Evolutionary conservation across 768 basidiomycete genomes (phyloP).

Genomic region (Amylocystis lapponica): DNA sequence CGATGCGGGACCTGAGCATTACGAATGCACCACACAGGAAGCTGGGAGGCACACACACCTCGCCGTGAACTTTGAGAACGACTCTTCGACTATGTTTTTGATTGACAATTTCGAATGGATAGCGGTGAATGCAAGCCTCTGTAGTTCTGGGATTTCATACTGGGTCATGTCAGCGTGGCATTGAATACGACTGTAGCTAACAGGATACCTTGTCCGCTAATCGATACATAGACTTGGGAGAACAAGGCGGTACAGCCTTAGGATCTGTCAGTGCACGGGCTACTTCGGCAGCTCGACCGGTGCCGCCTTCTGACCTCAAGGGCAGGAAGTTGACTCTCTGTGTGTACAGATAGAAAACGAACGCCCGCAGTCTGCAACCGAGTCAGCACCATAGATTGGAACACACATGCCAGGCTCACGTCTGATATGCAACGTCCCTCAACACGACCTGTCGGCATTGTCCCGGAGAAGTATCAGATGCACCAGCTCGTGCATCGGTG

Average conservation of each 20-base stretch:
- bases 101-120: slow-evolving; percentile 7
- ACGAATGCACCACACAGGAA: background rate
- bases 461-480: background rate
- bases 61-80: slow-evolving; percentile 17
- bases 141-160: slow-evolving; percentile 15
- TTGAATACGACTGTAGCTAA: background rate
- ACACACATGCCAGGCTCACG: slow-evolving; percentile 7
- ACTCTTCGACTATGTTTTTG: slow-evolving; percentile 19
- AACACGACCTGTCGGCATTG: slow-evolving; percentile 9
- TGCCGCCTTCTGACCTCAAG: slow-evolving; percentile 18
- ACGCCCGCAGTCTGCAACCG: slow-evolving; percentile 30
- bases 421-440: slow-evolving; percentile 12
- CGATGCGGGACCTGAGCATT: background rate
- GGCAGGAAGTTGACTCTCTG: slow-evolving; percentile 27
- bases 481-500: background rate
- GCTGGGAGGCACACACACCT: slow-evolving; percentile 11
- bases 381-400: background rate
- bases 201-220: slow-evolving; percentile 14
- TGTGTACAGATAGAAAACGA: slow-evolving; percentile 36
- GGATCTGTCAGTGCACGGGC: slow-evolving; percentile 1
- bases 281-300: background rate
- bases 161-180: slow-evolving; percentile 1
- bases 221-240: slow-evolving; percentile 20
- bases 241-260: slow-evolving; percentile 9
- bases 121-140: slow-evolving; percentile 10